Conservation (phyloP, 2,329 filamentous ascomycete genomes). For the Fusarium oligoseptatum region DNA sequence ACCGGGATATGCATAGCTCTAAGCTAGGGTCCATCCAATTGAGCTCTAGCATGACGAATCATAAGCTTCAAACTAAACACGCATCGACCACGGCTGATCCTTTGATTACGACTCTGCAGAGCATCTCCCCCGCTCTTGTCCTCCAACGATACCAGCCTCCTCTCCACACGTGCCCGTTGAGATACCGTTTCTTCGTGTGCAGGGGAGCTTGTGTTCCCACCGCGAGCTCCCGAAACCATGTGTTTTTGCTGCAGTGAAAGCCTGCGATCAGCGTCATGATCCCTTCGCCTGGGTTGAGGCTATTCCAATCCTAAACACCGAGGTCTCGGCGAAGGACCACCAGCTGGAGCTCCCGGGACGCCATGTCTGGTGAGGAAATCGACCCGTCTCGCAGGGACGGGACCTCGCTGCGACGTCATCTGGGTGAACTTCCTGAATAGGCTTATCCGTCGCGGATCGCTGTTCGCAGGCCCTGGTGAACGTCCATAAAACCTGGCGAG, state of each 20-base stretch:
- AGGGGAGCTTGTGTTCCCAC: not conserved
- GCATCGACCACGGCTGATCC: conserved; percentile 28
- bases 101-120: conserved; percentile 29
- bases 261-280: conserved; percentile 36
- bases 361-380: conserved; percentile 18
- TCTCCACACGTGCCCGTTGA: conserved; percentile 41
- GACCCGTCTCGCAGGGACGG: conserved; percentile 20
- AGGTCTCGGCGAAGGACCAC: conserved; percentile 21
- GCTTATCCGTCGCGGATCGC: conserved; percentile 36
- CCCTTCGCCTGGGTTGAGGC: conserved; percentile 17
- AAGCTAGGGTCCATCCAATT: conserved; percentile 21
- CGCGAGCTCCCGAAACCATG: conserved; percentile 27
- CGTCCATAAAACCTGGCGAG: conserved; percentile 36
- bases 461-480: not conserved
- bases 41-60: conserved; percentile 39
- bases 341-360: conserved; percentile 13
- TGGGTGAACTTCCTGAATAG: conserved; percentile 31
- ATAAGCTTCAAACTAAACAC: conserved; percentile 37
- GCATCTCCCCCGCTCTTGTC: conserved; percentile 18
- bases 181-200: conserved; percentile 14
- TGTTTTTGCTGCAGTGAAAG: conserved; percentile 28
- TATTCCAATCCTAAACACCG: conserved; percentile 39
- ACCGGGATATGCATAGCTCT: conserved; percentile 20
- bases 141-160: conserved; percentile 39
- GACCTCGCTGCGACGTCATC: conserved; percentile 24